Base-by-base conservation (phyloP, 2,329 filamentous ascomycete species). In the Botrytis galanthina region DNA sequence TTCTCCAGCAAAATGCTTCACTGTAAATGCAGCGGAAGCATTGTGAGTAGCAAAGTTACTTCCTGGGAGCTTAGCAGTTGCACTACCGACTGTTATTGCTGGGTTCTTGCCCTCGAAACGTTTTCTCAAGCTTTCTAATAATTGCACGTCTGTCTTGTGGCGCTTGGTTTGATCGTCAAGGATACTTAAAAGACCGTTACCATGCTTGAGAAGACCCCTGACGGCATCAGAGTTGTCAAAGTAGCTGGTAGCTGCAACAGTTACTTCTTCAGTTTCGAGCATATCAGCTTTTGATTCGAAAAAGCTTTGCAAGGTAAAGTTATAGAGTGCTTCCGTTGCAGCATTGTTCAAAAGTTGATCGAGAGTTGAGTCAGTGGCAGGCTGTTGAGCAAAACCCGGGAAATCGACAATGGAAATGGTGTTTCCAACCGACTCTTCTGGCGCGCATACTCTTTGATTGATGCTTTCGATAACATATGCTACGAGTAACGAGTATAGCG, bases 211-310 rank as follows among this genome's bases (percentile, higher is more conserved):
- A 46, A 99, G 87, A 20, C 94, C 95, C 79, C 93, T 94, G 75
- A 98, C 94, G 16, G 95, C 94, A 81, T 98, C 96, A 0, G 93
- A 94, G 82, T 98, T 99, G 83, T 99, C 96, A 78, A 98, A 99
- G 83, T 98, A 99, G 84, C 94, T 97, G 0, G 95, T 98, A 0
- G 95, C 91, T 3, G 95, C 89, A 4, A 99, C 93, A 46, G 87
- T 90, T 51, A 99, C 93, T 81, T 99, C 96, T 82, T 99, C 96
- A 1, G 92, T 94, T 80, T 99, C 96, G 35, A 99, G 87, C 84
- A 97, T 89, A 75, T 98, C 95, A 0, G 95, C 94, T 82, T 96
- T 97, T 77, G 92, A 91, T 80, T 98, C 95, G 82, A 98, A 99
- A 84, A 99, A 98, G 82, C 93, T 97, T 81, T 97, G 95, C 37